Evolutionary conservation across 192 early-diverging fungal genomes (phyloP), one percentile per base, ranked within the genome.

Genomic region (Podochytrium sp.): DNA sequence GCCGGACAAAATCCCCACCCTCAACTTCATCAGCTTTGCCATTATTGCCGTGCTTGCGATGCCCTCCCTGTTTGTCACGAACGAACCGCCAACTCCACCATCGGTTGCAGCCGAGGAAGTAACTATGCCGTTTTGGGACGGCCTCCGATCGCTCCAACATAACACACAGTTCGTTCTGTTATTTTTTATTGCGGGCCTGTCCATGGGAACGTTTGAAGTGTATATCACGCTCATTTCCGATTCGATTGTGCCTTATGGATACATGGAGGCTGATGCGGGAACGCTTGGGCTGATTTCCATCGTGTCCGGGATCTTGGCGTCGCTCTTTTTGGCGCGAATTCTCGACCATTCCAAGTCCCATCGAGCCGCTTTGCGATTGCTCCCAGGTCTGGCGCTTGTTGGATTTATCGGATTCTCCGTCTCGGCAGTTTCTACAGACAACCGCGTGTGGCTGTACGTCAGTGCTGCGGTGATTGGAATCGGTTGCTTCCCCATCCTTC

Each of bases 311-410:
- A 60, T 88, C 23, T 74, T 90, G 6, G 84, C 87, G 33, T 86
- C 89, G 10, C 74, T 79, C n/a, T 40, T 80, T 39, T 69, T 85
- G 7, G 86, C 86, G 3, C 75, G 80, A 16, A 70, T 85, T 30
- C 81, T 90, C 60, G 89, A 90, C 63, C 76, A 76, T 20, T 86
- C 81, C 29, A 88, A 88, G 69, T 70, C 73, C 35, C 87, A 87
- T 69, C 83, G 82, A 34, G 42, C 68, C 12, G 34, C 86, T 6
- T 34, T 86, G 32, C 83, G 81, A 66, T 18, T 76, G 14, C 64
- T 70, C 33, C 47, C 51, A 12, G 25, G 39, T 37, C 35, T 65
- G 4, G 33, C 30, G 18, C n/a, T 63, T 20, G 5, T 67, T 27
- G 77, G 77, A 2, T 30, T 52, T 3, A 25, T 74, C 25, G 53